Evolutionary conservation across 2,329 filamentous ascomycete species (phyloP), one percentile per base, ranked within the genome.

Genomic region (Fusarium vanettenii): DNA sequence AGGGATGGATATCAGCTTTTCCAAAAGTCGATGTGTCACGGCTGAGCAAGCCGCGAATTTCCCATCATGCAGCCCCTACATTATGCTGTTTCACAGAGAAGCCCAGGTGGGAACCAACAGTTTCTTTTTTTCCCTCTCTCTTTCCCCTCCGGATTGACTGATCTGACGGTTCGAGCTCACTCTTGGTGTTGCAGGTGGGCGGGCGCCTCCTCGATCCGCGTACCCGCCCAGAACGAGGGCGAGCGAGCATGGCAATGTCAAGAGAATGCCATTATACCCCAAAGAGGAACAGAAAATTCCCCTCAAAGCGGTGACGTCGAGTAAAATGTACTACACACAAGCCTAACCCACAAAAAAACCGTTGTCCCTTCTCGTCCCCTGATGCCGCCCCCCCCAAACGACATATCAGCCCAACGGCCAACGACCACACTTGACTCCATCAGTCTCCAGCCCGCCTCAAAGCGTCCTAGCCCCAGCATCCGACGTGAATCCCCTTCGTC

Each of bases 341-440:
- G 67, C 64, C 61, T 41, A 76, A 43, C 71, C 75, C 75, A 77
- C 69, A 73, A 77, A 77, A 71, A 77, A 76, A 61, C 74, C 72
- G 73, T 77, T 77, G 71, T 60, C 48, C 66, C 69, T 73, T 72
- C 73, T 64, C 63, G 66, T 67, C 69, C 68, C 60, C 62, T 64
- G 67, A 71, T 50, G 70, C 72, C 64, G 71, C 64, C 55, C 66
- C 55, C 55, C 64, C 59, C 64, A 69, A 75, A 75, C 70, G 69
- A 72, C 72, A 74, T 75, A 75, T 74, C 72, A 74, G 70, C 66
- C 69, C 61, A 74, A 74, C 72, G 69, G 72, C 72, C 69, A 75
- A 75, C 69, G 50, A 60, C 69, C 64, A 72, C 63, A 72, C 74
- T 69, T 31, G 48, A 61, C 50, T 72, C 69, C 52, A 72, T 74